Percentiles rank a stretch among this genome's conserved stretches.
Evolutionary conservation across 2,329 filamentous ascomycete genomes (phyloP).

Genomic region (Claviceps maximensis): DNA sequence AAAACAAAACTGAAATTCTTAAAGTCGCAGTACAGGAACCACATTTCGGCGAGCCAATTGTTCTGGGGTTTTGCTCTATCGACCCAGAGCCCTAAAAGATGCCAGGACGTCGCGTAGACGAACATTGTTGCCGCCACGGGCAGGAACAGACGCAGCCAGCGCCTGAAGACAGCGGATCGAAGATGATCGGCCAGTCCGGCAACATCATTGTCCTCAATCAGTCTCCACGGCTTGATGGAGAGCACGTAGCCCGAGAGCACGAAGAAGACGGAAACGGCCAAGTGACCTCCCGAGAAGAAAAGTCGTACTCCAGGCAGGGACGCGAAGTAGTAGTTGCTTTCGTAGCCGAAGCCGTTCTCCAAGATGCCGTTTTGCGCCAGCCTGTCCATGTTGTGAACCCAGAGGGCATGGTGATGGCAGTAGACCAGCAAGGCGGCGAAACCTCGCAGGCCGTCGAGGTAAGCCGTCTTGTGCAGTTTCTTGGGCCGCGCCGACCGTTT

Average conservation of each 20-base stretch:
- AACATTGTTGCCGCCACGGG: conserved; percentile 43
- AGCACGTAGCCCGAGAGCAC: conserved; percentile 46
- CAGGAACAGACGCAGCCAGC: conserved; percentile 35
- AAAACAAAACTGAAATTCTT: conserved; percentile 61
- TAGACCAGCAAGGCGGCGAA: conserved; percentile 56
- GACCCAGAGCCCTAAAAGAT: conserved; percentile 36
- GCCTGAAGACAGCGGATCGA: conserved; percentile 33
- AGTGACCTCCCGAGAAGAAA: conserved; percentile 49
- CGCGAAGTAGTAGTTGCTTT: conserved; percentile 33
- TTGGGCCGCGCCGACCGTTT: conserved; percentile 4
- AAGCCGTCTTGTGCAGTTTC: conserved; percentile 37
- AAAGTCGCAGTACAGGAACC: conserved; percentile 37
- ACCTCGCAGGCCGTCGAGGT: conserved; percentile 49
- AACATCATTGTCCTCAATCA: conserved; percentile 31
- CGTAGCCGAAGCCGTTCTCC: conserved; percentile 40
- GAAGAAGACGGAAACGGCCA: conserved; percentile 43
- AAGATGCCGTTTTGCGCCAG: conserved; percentile 21
- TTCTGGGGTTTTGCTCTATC: conserved; percentile 23
- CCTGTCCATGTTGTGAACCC: conserved; percentile 31
- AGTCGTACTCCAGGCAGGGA: conserved; percentile 43
- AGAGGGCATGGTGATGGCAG: conserved; percentile 45
- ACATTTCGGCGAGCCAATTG: conserved; percentile 35
- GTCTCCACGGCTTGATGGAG: conserved; percentile 32
- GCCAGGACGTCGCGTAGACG: conserved; percentile 34
- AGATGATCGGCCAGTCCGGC: conserved; percentile 29